These are phyloP conservation scores for Entonaema liquescens DNA, from an alignment of 495 filamentous ascomycete genomes.

Conservation along the genomic window DNA sequence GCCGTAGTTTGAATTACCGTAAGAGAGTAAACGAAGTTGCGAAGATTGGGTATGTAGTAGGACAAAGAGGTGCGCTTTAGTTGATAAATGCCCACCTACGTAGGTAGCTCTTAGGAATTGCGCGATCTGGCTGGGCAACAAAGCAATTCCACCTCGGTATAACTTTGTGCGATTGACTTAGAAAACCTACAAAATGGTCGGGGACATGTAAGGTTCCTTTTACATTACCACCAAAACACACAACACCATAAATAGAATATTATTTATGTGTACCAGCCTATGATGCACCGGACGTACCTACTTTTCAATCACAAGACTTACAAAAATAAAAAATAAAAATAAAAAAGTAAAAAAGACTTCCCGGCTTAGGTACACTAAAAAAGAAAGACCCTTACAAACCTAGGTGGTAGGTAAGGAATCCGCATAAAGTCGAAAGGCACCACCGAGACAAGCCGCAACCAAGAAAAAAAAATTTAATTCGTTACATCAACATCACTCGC, in stretches of 20 bases:
- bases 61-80: background rate
- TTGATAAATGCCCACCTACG: slow-evolving; percentile 20
- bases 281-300: background rate
- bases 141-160: background rate
- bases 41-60: background rate
- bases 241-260: background rate
- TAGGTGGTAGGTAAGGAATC: background rate
- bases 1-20: background rate
- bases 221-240: background rate
- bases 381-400: background rate
- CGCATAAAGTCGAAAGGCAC: background rate
- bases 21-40: no score
- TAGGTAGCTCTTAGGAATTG: slow-evolving; percentile 16
- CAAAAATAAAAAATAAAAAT: background rate
- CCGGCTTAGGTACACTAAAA: no score
- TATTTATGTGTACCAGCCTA: background rate
- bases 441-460: background rate
- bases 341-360: no score
- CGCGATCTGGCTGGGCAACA: slow-evolving; percentile 20
- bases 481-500: background rate
- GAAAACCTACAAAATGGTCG: background rate
- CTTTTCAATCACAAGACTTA: slow-evolving; percentile 2
- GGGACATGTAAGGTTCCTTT: slow-evolving; percentile 3
- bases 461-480: background rate
- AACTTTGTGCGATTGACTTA: slow-evolving; percentile 18